A percentile compares a stretch with the other conserved stretches of the same genome.
These are phyloP conservation scores for Setaria italica DNA, from an alignment of 202 grass and related monocot genomes.

Conservation along the genomic window DNA sequence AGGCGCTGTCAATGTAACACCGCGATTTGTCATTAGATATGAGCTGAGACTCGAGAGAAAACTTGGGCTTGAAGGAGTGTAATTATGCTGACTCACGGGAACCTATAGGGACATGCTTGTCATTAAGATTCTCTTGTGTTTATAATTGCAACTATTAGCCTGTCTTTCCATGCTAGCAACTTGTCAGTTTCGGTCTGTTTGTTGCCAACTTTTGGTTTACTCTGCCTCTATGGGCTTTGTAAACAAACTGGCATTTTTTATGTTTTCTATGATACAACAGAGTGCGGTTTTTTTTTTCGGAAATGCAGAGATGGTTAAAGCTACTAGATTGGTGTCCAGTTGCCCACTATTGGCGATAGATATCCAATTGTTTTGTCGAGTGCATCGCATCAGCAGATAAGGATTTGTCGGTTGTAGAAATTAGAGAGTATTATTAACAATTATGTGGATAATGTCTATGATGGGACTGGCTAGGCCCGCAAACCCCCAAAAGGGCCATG, in stretches of 20 bases:
- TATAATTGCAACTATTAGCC: neutral
- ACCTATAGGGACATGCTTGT: neutral
- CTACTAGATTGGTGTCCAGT: neutral
- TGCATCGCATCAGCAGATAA: slow-evolving; percentile 25
- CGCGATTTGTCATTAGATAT: neutral
- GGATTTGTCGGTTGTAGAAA: neutral
- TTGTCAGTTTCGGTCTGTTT: neutral
- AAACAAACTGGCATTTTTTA: too few species aligned
- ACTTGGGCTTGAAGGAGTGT: neutral
- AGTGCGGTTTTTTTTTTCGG: too few species aligned
- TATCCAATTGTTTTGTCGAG: neutral
- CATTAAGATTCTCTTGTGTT: neutral
- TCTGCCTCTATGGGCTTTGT: too few species aligned
- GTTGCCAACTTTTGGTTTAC: too few species aligned
- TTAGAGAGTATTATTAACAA: slow-evolving; percentile 7
- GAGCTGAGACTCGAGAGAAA: neutral
- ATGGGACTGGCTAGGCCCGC: neutral
- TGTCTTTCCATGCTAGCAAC: neutral
- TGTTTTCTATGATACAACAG: too few species aligned
- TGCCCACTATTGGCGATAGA: neutral
- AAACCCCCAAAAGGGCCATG: neutral
- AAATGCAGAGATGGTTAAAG: neutral
- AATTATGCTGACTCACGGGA: slow-evolving; percentile 22
- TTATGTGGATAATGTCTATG: slow-evolving; percentile 27
- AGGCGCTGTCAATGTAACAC: neutral